Evolutionary conservation across 1,284 basidiomycete genomes (phyloP), one percentile per base, ranked within the genome.

Genomic region (Moesziomyces globuligerus): DNA sequence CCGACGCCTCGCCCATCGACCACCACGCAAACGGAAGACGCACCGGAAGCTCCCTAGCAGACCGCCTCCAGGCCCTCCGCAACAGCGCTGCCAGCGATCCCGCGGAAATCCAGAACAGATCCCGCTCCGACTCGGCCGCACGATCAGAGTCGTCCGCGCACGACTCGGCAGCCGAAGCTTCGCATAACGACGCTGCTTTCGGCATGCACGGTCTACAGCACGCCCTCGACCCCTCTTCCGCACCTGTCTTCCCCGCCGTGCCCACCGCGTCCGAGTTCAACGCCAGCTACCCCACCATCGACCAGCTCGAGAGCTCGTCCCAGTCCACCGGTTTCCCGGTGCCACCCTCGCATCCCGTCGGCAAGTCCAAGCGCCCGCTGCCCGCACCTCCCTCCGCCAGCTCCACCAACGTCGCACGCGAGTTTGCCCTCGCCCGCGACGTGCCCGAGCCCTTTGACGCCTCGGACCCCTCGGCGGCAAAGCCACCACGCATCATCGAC

Each of bases 241-340:
- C 48, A 18, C 53, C 50, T 25, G 26, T 21, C 53, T 68, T 68
- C 36, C 58, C 62, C 9, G 40, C 51, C 32, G 47, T 75, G 1
- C 72, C 74, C 18, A 56, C 65, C 10, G 62, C 58, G 2, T 72
- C 73, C 45, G 56, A 76, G 26, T 76, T 77, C 55, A 58, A 48
- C 40, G 54, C 59, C 8, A 47, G 58, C 11, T 78, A 73, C 41
- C 76, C 76, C 4, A 71, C 62, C 38, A 67, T 78, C 43, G 73
- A 78, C 48, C 70, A 77, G 23, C 61, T 78, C 38, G 76, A 78
- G 42, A 61, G 42, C 32, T 24, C 46, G 9, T 34, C 39, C 25
- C 48, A 65, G 21, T 34, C 37, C 13, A 36, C 41, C 37, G 54
- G 37, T 23, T 75, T 75, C 46, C 72, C 72, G 15, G 41, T 51